Base-by-base conservation (phyloP, 1,284 basidiomycete species). In the Malassezia brasiliensis region DNA sequence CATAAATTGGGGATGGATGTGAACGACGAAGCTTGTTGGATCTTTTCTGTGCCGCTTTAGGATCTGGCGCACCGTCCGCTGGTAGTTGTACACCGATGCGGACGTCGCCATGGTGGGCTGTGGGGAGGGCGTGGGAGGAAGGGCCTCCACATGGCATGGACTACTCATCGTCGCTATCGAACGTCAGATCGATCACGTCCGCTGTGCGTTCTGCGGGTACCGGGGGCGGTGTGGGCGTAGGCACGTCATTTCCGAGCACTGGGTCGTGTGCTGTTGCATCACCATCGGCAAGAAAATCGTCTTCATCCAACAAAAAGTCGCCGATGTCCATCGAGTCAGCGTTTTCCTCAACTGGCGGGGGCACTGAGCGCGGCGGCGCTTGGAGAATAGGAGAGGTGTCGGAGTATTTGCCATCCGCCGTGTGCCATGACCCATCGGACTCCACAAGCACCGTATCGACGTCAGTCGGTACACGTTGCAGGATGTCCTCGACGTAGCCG, bases 361-460 rank as follows among this genome's bases (percentile, higher is more conserved):
- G 12, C 42, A 19, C 25, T 20, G 20, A 12, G 9, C 30, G 12
- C 3, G 42, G 31, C n/a, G 17, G 11, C 3, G 28, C 15, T 3
- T 47, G 45, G 5, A 47, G 45, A 32, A 38, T n/a, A 7, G 22
- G 28, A 11, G 60, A 69, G 22, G 32, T 12, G n/a, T 48, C 45
- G 11, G 48, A 59, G 67, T 83, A 85, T 73, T 85, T 87, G 76
- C 86, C 82, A 75, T 96, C 88, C 15, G 82, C 78, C 0, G 90
- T 90, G 72, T 93, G 90, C 94, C 94, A 99, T 68, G 90, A 84
- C 0, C 90, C 91, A 71, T 93, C 85, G 0, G 90, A 83, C 76
- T 98, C 91, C 10, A 98, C 84, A 37, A 93, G 81, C 11, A 98
- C 90, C 63, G 91, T 86, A 53, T 98, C 93, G 8, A 89, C 82